phyloP scores from a whole-genome alignment of 2,329 filamentous ascomycete species.

The Hymenotorrendiella dingleyae region DNA sequence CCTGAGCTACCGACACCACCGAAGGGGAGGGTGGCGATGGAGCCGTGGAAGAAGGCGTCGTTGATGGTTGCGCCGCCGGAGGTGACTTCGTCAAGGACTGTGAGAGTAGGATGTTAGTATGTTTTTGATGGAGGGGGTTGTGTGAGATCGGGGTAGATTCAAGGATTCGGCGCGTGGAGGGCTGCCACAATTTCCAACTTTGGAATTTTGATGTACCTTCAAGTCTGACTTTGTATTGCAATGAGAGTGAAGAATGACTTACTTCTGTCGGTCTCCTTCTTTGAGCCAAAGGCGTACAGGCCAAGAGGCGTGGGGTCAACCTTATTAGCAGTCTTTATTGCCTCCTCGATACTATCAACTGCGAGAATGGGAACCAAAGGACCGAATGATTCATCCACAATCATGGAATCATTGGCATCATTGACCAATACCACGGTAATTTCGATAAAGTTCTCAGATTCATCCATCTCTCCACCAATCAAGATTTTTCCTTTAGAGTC shows the following conservation, averaged over 20 bases:
- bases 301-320: slow-evolving; percentile 80
- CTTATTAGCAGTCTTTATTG: slow-evolving; percentile 73
- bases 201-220: no score
- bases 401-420: slow-evolving; percentile 67
- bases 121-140: no score
- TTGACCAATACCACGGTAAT: slow-evolving; percentile 87
- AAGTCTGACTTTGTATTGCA: neutral
- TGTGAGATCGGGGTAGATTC: no score
- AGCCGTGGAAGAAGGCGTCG: slow-evolving; percentile 65
- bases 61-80: slow-evolving; percentile 64
- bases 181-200: no score
- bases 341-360: slow-evolving; percentile 74
- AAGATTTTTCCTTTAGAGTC: slow-evolving; percentile 76
- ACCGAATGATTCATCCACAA: slow-evolving; percentile 83
- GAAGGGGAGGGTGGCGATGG: slow-evolving; percentile 67
- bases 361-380: slow-evolving; percentile 83
- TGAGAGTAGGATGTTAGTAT: slow-evolving; percentile 10
- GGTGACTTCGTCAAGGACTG: slow-evolving; percentile 55
- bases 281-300: slow-evolving; percentile 79
- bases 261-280: slow-evolving; percentile 71
- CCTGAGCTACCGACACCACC: slow-evolving; percentile 80
- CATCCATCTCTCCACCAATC: slow-evolving; percentile 78
- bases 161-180: no score
- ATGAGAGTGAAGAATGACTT: slow-evolving; percentile 29
- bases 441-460: slow-evolving; percentile 76